Percentiles rank a stretch among this genome's conserved stretches.
These are phyloP conservation scores for Phytophthora litchii DNA, from an alignment of 352 stramenopile species.

Conservation along the genomic window DNA sequence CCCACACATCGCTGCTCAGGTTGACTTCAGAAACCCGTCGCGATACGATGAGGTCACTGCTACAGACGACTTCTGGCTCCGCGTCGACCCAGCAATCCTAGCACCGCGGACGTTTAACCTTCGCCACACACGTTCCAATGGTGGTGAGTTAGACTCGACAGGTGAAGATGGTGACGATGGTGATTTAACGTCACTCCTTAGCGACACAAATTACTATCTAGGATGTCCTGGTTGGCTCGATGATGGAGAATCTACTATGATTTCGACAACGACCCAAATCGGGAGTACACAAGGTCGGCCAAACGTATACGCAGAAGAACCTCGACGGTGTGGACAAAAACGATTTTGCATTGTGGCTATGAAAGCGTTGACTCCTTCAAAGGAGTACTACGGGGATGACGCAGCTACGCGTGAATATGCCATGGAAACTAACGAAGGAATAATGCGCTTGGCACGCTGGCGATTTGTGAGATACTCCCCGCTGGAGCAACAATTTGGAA, in stretches of 20 bases:
- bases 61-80: constrained; percentile 64
- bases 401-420: constrained; percentile 62
- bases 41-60: constrained; percentile 44
- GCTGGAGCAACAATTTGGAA: constrained; percentile 1
- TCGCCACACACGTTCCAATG: constrained; percentile 4
- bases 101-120: constrained; percentile 15
- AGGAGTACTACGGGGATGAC: constrained; percentile 66
- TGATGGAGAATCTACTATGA: constrained; percentile 13
- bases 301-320: not conserved
- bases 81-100: constrained; percentile 37
- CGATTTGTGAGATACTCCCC: constrained; percentile 35
- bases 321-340: constrained; percentile 10
- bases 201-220: constrained; percentile 63
- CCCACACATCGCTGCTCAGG: constrained; percentile 13
- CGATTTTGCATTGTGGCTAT: constrained; percentile 62
- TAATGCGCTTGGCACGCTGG: constrained; percentile 63
- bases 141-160: constrained; percentile 3
- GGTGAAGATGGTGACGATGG: constrained; percentile 22
- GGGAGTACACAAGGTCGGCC: not conserved
- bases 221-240: constrained; percentile 59
- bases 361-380: constrained; percentile 53
- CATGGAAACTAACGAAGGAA: constrained; percentile 61
- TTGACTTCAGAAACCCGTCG: constrained; percentile 62
- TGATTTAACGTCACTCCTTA: constrained; percentile 49
- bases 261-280: constrained; percentile 2